Base-by-base conservation (phyloP, 2,329 filamentous ascomycete species). In the Hypoxylon sp. region DNA sequence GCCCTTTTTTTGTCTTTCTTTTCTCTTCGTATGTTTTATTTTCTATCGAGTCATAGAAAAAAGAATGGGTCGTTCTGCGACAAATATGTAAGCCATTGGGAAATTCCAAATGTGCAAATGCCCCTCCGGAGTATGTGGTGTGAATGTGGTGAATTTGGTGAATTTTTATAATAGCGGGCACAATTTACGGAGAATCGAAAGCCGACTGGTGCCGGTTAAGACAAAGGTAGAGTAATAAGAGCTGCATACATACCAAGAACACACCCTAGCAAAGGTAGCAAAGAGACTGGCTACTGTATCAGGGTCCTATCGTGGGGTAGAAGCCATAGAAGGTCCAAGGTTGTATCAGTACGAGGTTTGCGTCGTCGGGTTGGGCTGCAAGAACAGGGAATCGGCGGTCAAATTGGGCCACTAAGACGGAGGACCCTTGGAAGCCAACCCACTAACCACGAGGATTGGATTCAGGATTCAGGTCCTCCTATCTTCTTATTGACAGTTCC, bases 261-360 rank as follows among this genome's bases (percentile, higher is more conserved):
- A 90, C 89, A 87, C 92, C n/a, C n/a, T 91, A 79, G 93, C 90
- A 19, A 89, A 25, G 92, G 68, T 90, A 90, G 83, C 92, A 91
- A 72, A 90, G 90, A 46, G 93, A 90, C 14, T 86, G 86, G 2
- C 90, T 78, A 91, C 92, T 41, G 90, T 92, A 11, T 43, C 34
- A 91, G 72, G 73, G 68, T 71, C 63, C 68, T 72, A 69, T 64
- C 70, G 73, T 65, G 72, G 74, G 73, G 72, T 72, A 72, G 90
- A 75, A 93, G 93, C 81, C 93, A 91, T 64, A 46, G 63, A 67
- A 68, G 59, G 28, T 7, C 28, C 28, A 30, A 30, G 59, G 51
- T 51, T 46, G 65, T 65, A 65, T 63, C 49, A 51, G 50, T 52
- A 60, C 53, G 63, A 55, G 60, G 60, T 68, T 60, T 68, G 66